Conservation (phyloP, 192 early-diverging fungal species). For the Umbelopsis isabellina region DNA sequence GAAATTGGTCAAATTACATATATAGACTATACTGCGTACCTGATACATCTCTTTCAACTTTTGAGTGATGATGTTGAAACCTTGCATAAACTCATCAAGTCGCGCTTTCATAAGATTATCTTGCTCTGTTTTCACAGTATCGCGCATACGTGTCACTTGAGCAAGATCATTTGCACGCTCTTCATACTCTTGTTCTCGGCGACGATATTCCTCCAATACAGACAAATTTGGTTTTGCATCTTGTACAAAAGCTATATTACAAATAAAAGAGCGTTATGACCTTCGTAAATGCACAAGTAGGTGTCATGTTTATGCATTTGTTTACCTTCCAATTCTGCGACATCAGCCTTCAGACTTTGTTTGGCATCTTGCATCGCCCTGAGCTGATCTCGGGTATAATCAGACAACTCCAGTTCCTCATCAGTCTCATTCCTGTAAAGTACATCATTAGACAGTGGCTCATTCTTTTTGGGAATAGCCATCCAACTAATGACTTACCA, state of each 20-base stretch:
- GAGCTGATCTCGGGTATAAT: conserved; percentile 66
- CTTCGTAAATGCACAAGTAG: conserved; percentile 33
- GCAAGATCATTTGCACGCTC: conserved; percentile 76
- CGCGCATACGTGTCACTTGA: conserved; percentile 69
- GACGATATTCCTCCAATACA: conserved; percentile 86
- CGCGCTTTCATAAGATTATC: conserved; percentile 79
- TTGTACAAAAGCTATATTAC: conserved; percentile 32
- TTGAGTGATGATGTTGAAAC: conserved; percentile 91
- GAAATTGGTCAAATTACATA: not conserved
- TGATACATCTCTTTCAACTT: conserved; percentile 99
- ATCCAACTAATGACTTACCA: conserved; percentile 25
- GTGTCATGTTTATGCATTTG: conserved; percentile 12
- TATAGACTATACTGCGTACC: conserved; percentile 43
- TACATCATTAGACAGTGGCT: conserved; percentile 12
- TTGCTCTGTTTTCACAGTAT: conserved; percentile 71
- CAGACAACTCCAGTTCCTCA: conserved; percentile 52
- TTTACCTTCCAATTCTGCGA: conserved; percentile 72
- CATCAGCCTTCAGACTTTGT: conserved; percentile 66
- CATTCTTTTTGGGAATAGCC: not conserved
- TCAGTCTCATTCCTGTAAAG: conserved; percentile 41
- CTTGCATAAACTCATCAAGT: conserved; percentile 93
- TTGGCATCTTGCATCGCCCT: conserved; percentile 58
- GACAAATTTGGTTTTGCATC: conserved; percentile 80
- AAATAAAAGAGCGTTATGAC: conserved; percentile 25
- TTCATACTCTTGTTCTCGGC: conserved; percentile 75